Conservation (phyloP, 768 basidiomycete species). For the Rhizopogon rudus region DNA sequence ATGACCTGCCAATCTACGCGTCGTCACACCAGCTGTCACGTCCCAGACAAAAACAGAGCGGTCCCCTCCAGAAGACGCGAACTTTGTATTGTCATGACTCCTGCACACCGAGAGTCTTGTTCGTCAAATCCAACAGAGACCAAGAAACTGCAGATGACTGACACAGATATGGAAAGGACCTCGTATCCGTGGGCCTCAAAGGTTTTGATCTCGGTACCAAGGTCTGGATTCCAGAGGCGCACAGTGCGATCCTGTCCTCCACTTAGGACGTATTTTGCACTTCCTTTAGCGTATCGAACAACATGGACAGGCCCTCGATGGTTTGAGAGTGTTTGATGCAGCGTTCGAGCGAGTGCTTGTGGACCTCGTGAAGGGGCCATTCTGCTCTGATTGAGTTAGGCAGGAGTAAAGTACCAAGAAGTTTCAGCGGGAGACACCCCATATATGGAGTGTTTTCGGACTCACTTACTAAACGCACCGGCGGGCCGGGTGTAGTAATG, state of each 20-base stretch:
- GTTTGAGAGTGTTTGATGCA: conserved; percentile 56
- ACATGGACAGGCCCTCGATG: conserved; percentile 89
- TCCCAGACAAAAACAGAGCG: conserved; percentile 95
- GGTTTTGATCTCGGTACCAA: conserved; percentile 85
- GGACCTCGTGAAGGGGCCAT: conserved; percentile 55
- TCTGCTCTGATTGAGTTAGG: background rate
- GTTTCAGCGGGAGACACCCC: background rate
- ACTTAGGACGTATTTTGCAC: conserved; percentile 84
- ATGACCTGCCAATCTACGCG: conserved; percentile 82
- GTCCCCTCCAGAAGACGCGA: conserved; percentile 93
- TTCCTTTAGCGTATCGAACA: conserved; percentile 86
- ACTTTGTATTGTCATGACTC: conserved; percentile 89
- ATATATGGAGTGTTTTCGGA: background rate
- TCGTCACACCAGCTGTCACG: conserved; percentile 81
- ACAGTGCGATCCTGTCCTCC: conserved; percentile 91
- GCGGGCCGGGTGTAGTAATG: background rate
- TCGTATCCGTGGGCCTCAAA: conserved; percentile 96
- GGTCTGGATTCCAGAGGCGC: conserved; percentile 84
- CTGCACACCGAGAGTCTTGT: conserved; percentile 31
- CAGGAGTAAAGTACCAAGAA: background rate
- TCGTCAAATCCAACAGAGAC: background rate
- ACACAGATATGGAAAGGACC: conserved; percentile 89
- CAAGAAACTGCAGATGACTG: conserved; percentile 25
- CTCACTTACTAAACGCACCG: background rate
- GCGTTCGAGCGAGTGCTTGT: conserved; percentile 48